Evolutionary conservation across 805 yeast genomes (phyloP), one percentile per base, ranked within the genome.

Genomic region (Cyberlindnera misumaiensis): DNA sequence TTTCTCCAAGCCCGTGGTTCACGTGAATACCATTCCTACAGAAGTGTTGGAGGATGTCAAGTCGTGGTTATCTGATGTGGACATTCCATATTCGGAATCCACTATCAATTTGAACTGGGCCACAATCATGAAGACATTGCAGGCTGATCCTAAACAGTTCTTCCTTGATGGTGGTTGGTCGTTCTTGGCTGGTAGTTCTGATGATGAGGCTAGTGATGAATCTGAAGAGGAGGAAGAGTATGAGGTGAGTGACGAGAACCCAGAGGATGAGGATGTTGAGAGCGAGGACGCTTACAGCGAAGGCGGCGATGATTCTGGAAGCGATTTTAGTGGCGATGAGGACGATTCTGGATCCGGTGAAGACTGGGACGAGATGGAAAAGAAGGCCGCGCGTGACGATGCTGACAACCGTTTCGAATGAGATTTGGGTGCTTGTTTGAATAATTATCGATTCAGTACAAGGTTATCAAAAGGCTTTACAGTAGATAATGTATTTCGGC

Each of bases 11-110:
- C 86, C 97, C 1, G 96, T 87, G 10, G 85, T 85, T 15, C 97
- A 90, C 60, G 78, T 93, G 47, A 90, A 90, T 60, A 88, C 97
- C 4, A 87, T 93, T 43, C 97, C 97, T 28, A 86, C 88, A 76
- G 94, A 84, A 53, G 72, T 83, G 38, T 66, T 93, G 40, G 98
- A 93, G 58, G 90, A 84, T 57, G 84, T 93, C 45, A 93, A 90
- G 62, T 87, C 86, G 36, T 93, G 98, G 98, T 69, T 93, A 43
- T 86, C 95, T n/a, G 95, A 93, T 59, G 95, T 93, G 56, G 98
- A 93, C 60, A 83, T 93, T 46, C 96, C 98, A 28, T 80, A 73
- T 66, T 83, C 89, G 56, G 96, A 88, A 54, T 96, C 97, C 38
- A 89, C 95, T 32, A 83, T 93, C 65, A 90, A 90, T 66, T 78